Evolutionary conservation across 2,329 filamentous ascomycete species (phyloP), one percentile per base, ranked within the genome.

Genomic region (Penicillium sp.): DNA sequence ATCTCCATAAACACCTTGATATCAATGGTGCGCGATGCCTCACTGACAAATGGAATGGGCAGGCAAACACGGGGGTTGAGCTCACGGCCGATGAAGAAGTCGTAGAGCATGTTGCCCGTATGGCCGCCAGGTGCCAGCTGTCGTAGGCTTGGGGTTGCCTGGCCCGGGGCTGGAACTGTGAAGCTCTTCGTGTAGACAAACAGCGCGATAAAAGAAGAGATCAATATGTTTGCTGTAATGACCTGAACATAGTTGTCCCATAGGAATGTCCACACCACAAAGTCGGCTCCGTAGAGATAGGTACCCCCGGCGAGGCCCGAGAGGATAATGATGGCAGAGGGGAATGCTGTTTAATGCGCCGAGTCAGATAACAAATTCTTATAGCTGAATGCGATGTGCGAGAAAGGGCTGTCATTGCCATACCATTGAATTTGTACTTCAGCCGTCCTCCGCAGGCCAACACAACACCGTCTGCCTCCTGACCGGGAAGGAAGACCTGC

Each of bases 51-150:
- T 2, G 91, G 91, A 25, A 96, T 77, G 0, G 81, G 75, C 27
- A 78, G 59, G 21, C 61, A 84, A 56, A 95, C 74, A 46, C 92
- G 90, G 3, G 93, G 93, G 75, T 97, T 97, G 57, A 97, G 85
- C 74, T 97, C 93, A 29, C 93, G 89, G 21, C 93, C 93, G 61
- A 97, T 97, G 76, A 91, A 97, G 86, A 91, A 97, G 75, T 97
- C 93, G 72, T 97, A 97, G 37, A 97, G 75, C 60, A 91, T 77
- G 73, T 96, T 97, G 55, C 91, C 92, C 1, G 85, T 86, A 68
- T 89, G 84, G 16, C 91, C 92, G 41, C 92, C 91, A 1, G 85
- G 84, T 0, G 92, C 92, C 8, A 97, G 82, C 71, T 94, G 87
- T 39, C 92, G 89, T 59, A 83, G 78, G 46, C 87, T 81, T 13